phyloP scores from a whole-genome alignment of 371 early-diverging fungal genomes.

The Mucor velutinosus region DNA sequence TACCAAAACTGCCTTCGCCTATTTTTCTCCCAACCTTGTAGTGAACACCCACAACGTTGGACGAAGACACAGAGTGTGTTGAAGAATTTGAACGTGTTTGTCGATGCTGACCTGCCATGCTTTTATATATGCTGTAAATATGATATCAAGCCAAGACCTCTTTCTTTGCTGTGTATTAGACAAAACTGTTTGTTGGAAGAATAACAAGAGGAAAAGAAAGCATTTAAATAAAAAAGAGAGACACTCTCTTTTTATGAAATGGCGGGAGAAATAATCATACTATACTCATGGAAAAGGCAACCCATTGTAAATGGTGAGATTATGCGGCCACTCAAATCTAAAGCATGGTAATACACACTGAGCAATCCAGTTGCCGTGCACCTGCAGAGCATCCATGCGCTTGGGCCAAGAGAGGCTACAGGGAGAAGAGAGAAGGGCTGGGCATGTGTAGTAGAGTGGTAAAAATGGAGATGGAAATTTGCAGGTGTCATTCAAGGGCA shows the following conservation, averaged over 20 bases:
- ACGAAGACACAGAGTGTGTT: conserved; percentile 22
- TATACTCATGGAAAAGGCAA: neutral
- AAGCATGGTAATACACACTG: neutral
- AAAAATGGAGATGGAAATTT: neutral
- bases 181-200: neutral
- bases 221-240: neutral
- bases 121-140: neutral
- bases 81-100: conserved; percentile 22
- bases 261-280: neutral
- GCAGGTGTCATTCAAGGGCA: neutral
- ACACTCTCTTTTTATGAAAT: neutral
- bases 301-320: neutral
- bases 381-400: neutral
- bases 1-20: conserved; percentile 95
- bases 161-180: neutral
- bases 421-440: neutral
- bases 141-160: neutral
- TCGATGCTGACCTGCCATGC: conserved; percentile 23
- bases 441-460: neutral
- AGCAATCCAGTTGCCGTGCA: neutral
- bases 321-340: neutral
- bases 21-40: conserved; percentile 93
- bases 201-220: neutral
- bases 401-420: neutral
- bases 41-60: conserved; percentile 85